Percentiles rank a stretch among this genome's conserved stretches.
phyloP scores from a whole-genome alignment of 495 filamentous ascomycete species.

The Daldinia loculata region DNA sequence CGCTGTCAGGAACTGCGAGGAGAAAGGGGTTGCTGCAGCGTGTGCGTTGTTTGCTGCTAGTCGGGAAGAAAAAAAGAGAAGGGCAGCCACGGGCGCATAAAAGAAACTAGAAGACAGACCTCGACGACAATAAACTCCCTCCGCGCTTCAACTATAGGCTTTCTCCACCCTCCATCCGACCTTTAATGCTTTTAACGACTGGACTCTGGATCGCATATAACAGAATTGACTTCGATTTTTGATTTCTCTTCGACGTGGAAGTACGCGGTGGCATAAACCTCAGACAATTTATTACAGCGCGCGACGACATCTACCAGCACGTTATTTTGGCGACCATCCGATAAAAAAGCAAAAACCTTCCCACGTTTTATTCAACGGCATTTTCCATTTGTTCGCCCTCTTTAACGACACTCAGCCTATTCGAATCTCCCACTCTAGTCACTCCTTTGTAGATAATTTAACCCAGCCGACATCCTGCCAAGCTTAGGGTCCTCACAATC shows the following conservation, averaged over 20 bases:
- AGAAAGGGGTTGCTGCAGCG: constrained; percentile 20
- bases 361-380: constrained; percentile 12
- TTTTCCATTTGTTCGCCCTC: constrained; percentile 9
- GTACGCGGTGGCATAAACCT: constrained; percentile 32
- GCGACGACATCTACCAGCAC: constrained; percentile 4
- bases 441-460: constrained; percentile 34
- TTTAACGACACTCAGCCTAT: not conserved
- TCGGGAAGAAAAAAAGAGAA: constrained; percentile 24
- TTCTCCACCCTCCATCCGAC: constrained; percentile 40
- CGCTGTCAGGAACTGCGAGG: constrained; percentile 44
- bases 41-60: constrained; percentile 13
- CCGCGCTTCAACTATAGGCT: constrained; percentile 29
- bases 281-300: not conserved
- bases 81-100: not conserved
- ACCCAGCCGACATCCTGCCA: constrained; percentile 13
- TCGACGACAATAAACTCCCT: constrained; percentile 28
- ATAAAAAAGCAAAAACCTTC: not conserved
- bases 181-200: constrained; percentile 38
- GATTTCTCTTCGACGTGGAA: constrained; percentile 10
- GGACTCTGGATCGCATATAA: constrained; percentile 30
- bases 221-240: constrained; percentile 33
- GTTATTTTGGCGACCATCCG: constrained; percentile 13
- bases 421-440: constrained; percentile 34
- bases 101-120: constrained; percentile 18
- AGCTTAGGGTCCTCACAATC: constrained; percentile 8